Base-by-base conservation (phyloP, 805 yeast species). In the Maudiozyma barnettii region DNA sequence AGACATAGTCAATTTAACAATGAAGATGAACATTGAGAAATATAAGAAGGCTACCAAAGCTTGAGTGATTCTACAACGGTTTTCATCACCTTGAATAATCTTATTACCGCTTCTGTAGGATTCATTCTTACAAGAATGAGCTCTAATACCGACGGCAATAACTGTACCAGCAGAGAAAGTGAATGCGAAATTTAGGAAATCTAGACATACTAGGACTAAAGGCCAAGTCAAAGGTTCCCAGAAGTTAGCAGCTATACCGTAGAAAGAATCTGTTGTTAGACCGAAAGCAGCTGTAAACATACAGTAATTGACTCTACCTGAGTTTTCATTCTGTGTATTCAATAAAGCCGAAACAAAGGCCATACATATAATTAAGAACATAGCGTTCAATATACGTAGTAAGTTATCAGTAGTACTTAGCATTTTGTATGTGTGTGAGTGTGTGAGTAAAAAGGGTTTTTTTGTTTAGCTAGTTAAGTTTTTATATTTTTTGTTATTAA, bases 41-140 rank as follows among this genome's bases (percentile, higher is more conserved):
- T 79, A 93, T 63, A 84, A 76, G 80, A 86, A 85, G 45, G 90
- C 89, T 58, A 74, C 76, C 18, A 83, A 67, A 52, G 88, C 88
- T 77, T 93, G 98, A 48, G 95, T 89, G 73, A 87, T 82, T 77
- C 97, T 86, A 75, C 99, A 93, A 76, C 98, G 81, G 62, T 79
- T 85, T 20, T 72, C 61, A 39, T 82, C 74, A 56, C 95, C 95
- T 73, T 86, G 87, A 51, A 85, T 68, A 58, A 86, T 76, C 51
- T 67, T 67, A 77, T 91, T 91, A 54, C 58, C 43, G 57, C 79
- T 73, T 55, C 89, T 51, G 75, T 86, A 89, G 47, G 39, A 49
- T 52, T 72, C 55, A 79, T 88, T 84, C 57, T 73, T 50, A 76
- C 99, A 91, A 38, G 95, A 83, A 76, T 89, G 96, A 54, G 75